Evolutionary conservation across 768 basidiomycete genomes (phyloP).

Genomic region (Suillus subaureus): DNA sequence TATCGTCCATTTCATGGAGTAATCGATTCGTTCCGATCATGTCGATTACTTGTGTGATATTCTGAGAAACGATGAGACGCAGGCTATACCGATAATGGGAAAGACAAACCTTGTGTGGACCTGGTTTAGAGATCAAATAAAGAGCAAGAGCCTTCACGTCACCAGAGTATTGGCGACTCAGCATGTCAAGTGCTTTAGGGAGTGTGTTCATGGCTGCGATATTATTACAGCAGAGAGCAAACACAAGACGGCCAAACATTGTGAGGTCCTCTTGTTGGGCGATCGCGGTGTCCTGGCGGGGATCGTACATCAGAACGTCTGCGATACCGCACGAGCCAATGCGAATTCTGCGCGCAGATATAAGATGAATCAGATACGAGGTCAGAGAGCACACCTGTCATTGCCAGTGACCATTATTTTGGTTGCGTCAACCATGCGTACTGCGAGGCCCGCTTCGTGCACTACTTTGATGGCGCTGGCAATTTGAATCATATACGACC

Average conservation of each 20-base stretch:
- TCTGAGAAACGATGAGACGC: slow-evolving; percentile 41
- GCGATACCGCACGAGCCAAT: slow-evolving; percentile 85
- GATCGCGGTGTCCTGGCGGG: slow-evolving; percentile 55
- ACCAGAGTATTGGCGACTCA: slow-evolving; percentile 71
- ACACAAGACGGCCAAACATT: slow-evolving; percentile 83
- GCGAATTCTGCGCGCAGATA: slow-evolving; percentile 56
- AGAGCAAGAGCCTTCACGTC: slow-evolving; percentile 83
- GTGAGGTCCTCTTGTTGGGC: slow-evolving; percentile 88
- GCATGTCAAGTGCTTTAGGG: slow-evolving; percentile 75
- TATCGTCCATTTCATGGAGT: slow-evolving; percentile 80
- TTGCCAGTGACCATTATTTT: slow-evolving; percentile 89
- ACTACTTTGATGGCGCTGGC: slow-evolving; percentile 84
- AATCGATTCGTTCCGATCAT: slow-evolving; percentile 69
- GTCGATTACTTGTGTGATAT: slow-evolving; percentile 77
- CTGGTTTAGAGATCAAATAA: slow-evolving; percentile 75
- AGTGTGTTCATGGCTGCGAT: slow-evolving; percentile 56
- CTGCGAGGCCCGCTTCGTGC: slow-evolving; percentile 79
- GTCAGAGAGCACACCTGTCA: slow-evolving; percentile 60
- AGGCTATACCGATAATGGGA: slow-evolving; percentile 2
- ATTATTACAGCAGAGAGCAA: slow-evolving; percentile 76
- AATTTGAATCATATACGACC: slow-evolving; percentile 93
- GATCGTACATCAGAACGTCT: slow-evolving; percentile 82
- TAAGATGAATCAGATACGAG: slow-evolving; percentile 7
- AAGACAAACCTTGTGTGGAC: slow-evolving; percentile 57
- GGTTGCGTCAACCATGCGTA: slow-evolving; percentile 80